Conservation (phyloP, 805 yeast species). For the Candida palmyrensis region DNA sequence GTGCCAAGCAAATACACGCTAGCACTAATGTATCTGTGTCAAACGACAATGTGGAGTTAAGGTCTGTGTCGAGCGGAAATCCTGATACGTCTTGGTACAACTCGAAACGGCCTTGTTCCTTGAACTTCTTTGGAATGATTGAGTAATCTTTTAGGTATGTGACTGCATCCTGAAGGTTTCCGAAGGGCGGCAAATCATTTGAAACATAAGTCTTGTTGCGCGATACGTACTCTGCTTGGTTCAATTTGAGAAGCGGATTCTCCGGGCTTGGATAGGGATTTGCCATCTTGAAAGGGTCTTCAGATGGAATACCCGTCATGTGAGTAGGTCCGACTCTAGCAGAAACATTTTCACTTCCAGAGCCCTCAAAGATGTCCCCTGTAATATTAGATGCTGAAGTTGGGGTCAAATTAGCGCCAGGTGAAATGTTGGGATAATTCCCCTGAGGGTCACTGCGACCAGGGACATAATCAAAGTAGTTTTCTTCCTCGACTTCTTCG, state of each 20-base stretch:
- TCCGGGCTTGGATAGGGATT: constrained; percentile 29
- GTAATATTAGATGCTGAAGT: too few relatives aligned
- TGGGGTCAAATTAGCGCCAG: too few relatives aligned
- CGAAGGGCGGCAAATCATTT: constrained; percentile 35
- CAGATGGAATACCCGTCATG: too few relatives aligned
- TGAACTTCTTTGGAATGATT: constrained; percentile 30
- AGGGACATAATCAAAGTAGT: constrained; percentile 2
- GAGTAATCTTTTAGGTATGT: constrained; percentile 14
- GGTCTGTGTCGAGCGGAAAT: constrained; percentile 6
- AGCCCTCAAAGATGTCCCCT: too few relatives aligned
- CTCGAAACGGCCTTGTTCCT: constrained; percentile 31
- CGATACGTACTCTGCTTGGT: constrained; percentile 2
- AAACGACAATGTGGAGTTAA: constrained; percentile 25
- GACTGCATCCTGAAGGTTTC: constrained; percentile 24
- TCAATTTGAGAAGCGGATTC: constrained; percentile 15
- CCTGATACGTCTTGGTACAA: constrained; percentile 25
- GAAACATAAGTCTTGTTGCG: constrained; percentile 15
- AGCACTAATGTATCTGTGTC: constrained; percentile 29
- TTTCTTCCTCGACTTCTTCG: background rate
- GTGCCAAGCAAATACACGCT: constrained; percentile 21
- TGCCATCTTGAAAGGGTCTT: constrained; percentile 9
- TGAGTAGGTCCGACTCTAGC: too few relatives aligned
- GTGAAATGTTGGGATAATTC: background rate
- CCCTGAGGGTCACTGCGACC: constrained; percentile 6
- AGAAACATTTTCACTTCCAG: too few relatives aligned